These are phyloP conservation scores for Lachnellula cervina DNA, from an alignment of 2,329 filamentous ascomycete genomes.

Conservation along the genomic window DNA sequence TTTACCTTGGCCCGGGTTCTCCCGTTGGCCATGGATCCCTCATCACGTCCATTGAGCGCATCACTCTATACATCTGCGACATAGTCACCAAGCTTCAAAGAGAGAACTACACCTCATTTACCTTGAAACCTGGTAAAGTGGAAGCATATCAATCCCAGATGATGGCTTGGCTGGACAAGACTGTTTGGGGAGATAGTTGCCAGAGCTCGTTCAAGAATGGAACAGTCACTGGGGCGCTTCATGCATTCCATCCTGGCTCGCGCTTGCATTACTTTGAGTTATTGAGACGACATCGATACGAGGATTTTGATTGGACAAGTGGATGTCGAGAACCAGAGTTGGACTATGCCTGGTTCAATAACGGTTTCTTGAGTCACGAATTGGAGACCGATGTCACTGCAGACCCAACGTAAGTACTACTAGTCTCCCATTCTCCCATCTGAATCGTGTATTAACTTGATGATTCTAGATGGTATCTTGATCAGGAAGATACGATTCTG, in stretches of 20 bases:
- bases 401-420: too few relatives aligned
- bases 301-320: conserved; percentile 37
- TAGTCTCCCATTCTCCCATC: too few relatives aligned
- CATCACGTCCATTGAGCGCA: conserved; percentile 1
- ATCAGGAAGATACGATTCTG: too few relatives aligned
- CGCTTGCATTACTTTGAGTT: conserved; percentile 36
- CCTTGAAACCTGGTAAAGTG: conserved; percentile 27
- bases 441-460: too few relatives aligned
- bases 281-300: conserved; percentile 46
- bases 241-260: conserved; percentile 1
- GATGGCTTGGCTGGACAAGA: conserved; percentile 46
- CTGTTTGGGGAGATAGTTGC: conserved; percentile 40
- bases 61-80: conserved; percentile 5
- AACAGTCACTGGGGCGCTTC: neutral
- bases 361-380: too few relatives aligned
- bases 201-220: conserved; percentile 4
- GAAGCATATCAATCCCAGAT: conserved; percentile 45
- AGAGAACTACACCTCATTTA: conserved; percentile 39
- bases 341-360: too few relatives aligned
- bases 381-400: too few relatives aligned
- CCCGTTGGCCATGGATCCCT: conserved; percentile 12
- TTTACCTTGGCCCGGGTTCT: conserved; percentile 8
- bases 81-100: conserved; percentile 32
- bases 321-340: too few relatives aligned
- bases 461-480: too few relatives aligned